Percentiles rank a stretch among this genome's conserved stretches.
These are phyloP conservation scores for Croton setiger DNA, from an alignment of 441 rosid species.

Conservation along the genomic window DNA sequence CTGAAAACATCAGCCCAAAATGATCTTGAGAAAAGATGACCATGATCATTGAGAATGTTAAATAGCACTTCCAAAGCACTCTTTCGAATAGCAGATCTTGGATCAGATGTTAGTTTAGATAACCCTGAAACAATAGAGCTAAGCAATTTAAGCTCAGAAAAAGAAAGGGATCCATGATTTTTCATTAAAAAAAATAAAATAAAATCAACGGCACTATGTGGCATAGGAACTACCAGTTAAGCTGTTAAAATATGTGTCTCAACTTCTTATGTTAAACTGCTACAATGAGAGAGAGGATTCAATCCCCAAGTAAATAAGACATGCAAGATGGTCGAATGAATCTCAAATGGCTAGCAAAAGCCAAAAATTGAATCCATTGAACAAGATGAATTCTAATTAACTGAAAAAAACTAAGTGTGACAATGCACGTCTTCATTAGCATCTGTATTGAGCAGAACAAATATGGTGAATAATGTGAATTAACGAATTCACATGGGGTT, in stretches of 20 bases:
- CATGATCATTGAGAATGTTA: slow-evolving; percentile 93
- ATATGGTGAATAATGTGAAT: background rate
- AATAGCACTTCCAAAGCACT: slow-evolving; percentile 93
- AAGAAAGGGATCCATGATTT: background rate
- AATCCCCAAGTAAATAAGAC: background rate
- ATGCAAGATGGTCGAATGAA: no score
- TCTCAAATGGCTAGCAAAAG: no score
- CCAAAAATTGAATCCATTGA: background rate
- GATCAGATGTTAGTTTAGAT: slow-evolving; percentile 76
- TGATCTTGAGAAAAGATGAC: slow-evolving; percentile 72
- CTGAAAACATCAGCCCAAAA: slow-evolving; percentile 66
- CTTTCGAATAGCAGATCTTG: slow-evolving; percentile 78
- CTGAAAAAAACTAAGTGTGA: background rate
- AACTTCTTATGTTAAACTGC: background rate
- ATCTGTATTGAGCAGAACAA: background rate
- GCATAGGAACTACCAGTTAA: background rate
- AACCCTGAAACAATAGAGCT: slow-evolving; percentile 56
- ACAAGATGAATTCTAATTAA: background rate
- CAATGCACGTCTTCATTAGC: background rate
- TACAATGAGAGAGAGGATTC: no score
- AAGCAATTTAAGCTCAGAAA: slow-evolving; percentile 1
- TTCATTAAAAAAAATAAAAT: background rate
- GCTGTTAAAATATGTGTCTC: slow-evolving; percentile 3
- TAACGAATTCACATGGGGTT: background rate
- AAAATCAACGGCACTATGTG: background rate